A percentile compares a stretch with the other conserved stretches of the same genome.
Evolutionary conservation across 2,329 filamentous ascomycete species (phyloP).

Genomic region (Apiospora arundinis): DNA sequence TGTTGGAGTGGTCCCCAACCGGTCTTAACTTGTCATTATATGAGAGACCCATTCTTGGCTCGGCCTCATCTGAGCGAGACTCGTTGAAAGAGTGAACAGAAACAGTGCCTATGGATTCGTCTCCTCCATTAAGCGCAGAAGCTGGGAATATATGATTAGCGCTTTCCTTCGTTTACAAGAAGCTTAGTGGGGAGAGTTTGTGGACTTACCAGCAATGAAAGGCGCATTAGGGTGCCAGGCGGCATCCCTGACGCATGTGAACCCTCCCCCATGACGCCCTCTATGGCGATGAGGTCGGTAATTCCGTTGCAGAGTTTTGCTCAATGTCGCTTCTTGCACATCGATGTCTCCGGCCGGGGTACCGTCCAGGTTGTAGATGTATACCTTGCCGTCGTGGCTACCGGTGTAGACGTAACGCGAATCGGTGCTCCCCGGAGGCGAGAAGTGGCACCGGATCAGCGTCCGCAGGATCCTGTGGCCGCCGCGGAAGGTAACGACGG

Average conservation of each 20-base stretch:
- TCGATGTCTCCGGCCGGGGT: slow-evolving; percentile 81
- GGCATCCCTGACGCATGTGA: slow-evolving; percentile 83
- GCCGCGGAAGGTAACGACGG: slow-evolving; percentile 89
- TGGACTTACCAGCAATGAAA: slow-evolving; percentile 68
- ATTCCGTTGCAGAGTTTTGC: slow-evolving; percentile 60
- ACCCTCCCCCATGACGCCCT: slow-evolving; percentile 64
- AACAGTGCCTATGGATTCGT: slow-evolving; percentile 75
- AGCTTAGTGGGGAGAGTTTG: not conserved
- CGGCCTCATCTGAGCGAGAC: slow-evolving; percentile 67
- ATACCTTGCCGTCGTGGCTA: slow-evolving; percentile 86
- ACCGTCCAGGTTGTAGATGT: slow-evolving; percentile 92
- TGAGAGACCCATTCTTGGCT: slow-evolving; percentile 61
- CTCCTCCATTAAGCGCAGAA: slow-evolving; percentile 82
- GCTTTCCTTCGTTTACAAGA: not conserved
- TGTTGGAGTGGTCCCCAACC: slow-evolving; percentile 23
- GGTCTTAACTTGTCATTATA: slow-evolving; percentile 65
- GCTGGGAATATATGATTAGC: slow-evolving; percentile 53
- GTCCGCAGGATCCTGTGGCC: slow-evolving; percentile 90
- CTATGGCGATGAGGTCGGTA: slow-evolving; percentile 61
- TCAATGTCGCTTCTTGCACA: slow-evolving; percentile 72
- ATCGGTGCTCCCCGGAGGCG: slow-evolving; percentile 83
- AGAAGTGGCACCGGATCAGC: slow-evolving; percentile 94
- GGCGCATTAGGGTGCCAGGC: slow-evolving; percentile 90
- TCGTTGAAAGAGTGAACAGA: slow-evolving; percentile 82
- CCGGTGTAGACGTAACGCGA: slow-evolving; percentile 93